Base-by-base conservation (phyloP, 2,329 filamentous ascomycete species). In the Botrytis hyacinthi region DNA sequence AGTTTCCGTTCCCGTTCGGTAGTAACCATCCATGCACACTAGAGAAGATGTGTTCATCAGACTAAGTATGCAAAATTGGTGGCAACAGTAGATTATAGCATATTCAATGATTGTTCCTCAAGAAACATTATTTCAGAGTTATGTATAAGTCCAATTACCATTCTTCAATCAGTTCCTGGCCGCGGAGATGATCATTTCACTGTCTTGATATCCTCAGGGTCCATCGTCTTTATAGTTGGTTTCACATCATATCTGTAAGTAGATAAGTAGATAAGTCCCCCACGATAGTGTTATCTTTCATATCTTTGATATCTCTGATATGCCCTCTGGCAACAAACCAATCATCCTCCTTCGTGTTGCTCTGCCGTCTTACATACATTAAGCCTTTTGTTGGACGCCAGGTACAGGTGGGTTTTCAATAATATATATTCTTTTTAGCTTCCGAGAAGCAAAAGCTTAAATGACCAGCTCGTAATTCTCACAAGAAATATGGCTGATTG, bases 151-250 rank as follows among this genome's bases (percentile, higher is more conserved):
- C 32, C 66, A 29, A 26, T 42, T 40, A 16, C n/a, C 35, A 42
- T 42, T 42, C n/a, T 57, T 68, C 8, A 68, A 5, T 12, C 12
- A 1, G 29, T 32, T 26, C 12, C n/a, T 57, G 48, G 48, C 66
- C 66, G 66, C 66, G 66, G 66, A 69, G 48, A 69, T 69, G 35
- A 57, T 57, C 22, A 26, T 69, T 69, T 42, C n/a, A 20, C 37
- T 42, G 26, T 59, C 35, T 29, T 44, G 48, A 26, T 12, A 68
- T 26, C 37, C 35, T 20, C 26, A 26, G 51, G 48, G 18, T 22
- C 22, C n/a, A 44, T 69, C 66, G 16, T 32, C 66, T 68, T 57
- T 68, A 68, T 40, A 40, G 46, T 57, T 42, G 35, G 35, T n/a
- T 57, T 68, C 35, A 57, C n/a, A 16, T 57, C 51, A 29, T 32